Evolutionary conservation across 169 alveolate species (phyloP).

Genomic region (Cryptosporidium xiaoi): DNA sequence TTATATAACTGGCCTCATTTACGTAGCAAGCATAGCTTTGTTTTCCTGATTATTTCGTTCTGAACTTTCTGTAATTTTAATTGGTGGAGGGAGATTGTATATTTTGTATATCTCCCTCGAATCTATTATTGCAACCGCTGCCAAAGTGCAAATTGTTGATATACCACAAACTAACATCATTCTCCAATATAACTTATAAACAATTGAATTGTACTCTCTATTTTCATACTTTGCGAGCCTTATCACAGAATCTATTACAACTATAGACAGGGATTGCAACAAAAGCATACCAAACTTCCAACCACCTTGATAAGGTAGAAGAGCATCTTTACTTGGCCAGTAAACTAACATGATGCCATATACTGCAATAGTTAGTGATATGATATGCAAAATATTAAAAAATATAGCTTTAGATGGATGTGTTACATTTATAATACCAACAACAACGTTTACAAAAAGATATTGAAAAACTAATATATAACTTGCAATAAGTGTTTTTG

Average conservation of each 20-base stretch:
- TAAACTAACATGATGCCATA: conserved; percentile 68
- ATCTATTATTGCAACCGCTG: conserved; percentile 68
- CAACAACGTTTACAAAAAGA: conserved; percentile 34
- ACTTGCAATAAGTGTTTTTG: conserved; percentile 55
- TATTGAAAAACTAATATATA: conserved; percentile 37
- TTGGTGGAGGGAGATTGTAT: conserved; percentile 48
- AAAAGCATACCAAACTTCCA: conserved; percentile 65
- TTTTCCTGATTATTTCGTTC: conserved; percentile 22
- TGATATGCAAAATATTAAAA: conserved; percentile 2
- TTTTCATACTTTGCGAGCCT: conserved; percentile 43
- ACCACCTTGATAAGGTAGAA: conserved; percentile 73
- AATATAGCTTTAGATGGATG: conserved; percentile 36
- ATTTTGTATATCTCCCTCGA: conserved; percentile 66
- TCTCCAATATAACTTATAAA: conserved; percentile 58
- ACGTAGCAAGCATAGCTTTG: conserved; percentile 43
- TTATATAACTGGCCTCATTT: neutral
- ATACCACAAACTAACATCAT: conserved; percentile 66
- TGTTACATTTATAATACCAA: conserved; percentile 12
- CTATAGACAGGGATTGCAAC: conserved; percentile 9
- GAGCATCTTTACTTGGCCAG: conserved; percentile 72
- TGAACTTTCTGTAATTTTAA: conserved; percentile 15
- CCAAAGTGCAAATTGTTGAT: conserved; percentile 64
- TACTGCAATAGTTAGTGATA: conserved; percentile 23
- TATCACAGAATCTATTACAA: conserved; percentile 32
- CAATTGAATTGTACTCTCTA: conserved; percentile 58